Evolutionary conservation across 2,329 filamentous ascomycete species (phyloP).

Genomic region (Aspergillus melleus): DNA sequence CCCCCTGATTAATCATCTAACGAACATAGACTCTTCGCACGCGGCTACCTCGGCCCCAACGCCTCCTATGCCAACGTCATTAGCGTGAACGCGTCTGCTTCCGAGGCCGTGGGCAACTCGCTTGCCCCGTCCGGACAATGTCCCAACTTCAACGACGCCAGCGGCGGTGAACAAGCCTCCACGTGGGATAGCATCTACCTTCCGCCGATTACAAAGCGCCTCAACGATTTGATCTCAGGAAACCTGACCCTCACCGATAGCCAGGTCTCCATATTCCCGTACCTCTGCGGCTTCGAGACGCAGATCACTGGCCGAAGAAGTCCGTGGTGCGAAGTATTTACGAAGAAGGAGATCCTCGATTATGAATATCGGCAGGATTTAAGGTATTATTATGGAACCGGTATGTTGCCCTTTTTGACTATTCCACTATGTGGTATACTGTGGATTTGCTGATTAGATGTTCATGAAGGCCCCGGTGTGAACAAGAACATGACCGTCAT

Average conservation of each 20-base stretch:
- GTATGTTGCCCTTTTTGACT: conserved; percentile 31
- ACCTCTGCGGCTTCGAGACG: conserved; percentile 70
- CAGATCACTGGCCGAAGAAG: conserved; percentile 64
- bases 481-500: conserved; percentile 34
- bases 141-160: conserved; percentile 57
- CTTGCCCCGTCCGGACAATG: conserved; percentile 65
- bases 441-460: background rate
- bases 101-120: conserved; percentile 60
- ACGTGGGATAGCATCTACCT: conserved; percentile 10
- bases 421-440: no score
- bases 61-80: conserved; percentile 58
- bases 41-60: conserved; percentile 61
- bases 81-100: conserved; percentile 58
- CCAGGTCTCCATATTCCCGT: conserved; percentile 62
- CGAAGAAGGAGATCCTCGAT: conserved; percentile 59
- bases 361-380: conserved; percentile 70
- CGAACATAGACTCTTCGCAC: conserved; percentile 54
- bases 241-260: conserved; percentile 53
- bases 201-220: conserved; percentile 39
- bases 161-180: conserved; percentile 28
- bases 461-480: conserved; percentile 37
- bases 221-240: conserved; percentile 56
- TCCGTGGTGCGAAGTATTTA: conserved; percentile 64
- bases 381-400: conserved; percentile 66
- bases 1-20: conserved; percentile 22